Evolutionary conservation across 345 rosid species (phyloP), one percentile per base, ranked within the genome.

Genomic region (Lepidium sativum): DNA sequence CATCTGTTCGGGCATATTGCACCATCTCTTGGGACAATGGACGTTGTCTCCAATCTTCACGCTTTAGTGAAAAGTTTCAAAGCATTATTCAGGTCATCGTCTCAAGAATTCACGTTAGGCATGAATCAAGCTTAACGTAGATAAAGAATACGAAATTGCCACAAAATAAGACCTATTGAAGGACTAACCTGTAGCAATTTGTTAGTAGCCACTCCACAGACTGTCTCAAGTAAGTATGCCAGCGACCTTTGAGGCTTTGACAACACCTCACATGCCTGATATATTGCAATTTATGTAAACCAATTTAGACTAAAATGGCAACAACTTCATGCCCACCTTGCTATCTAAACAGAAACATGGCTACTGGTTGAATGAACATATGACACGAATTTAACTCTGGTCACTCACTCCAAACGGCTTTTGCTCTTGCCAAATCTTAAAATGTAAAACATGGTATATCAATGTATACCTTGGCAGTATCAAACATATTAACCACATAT

Each of bases 1-100:
- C 97, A 81, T 89, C 97, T 0, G 81, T 86, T 64, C 78, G 79
- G 37, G 97, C 97, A 80, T 90, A 86, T 38, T 60, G 80, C 70
- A 87, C 75, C 97, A 94, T 89, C 61, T 86, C 95, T 48, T 62
- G 68, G 5, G 96, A 79, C 17, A 87, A 60, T 1, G 95, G 99
- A n/a, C 97, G 89, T 42, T 86, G 97, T 81, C 99, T 94, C 97
- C 99, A 90, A 71, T 94, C 99, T 81, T 90, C 96, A 75, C 88
- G 99, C 96, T 94, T 71, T 66, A 72, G 48, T 52, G 44, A 38
- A 68, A 57, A 71, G n/a, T 20, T 1, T 54, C 32, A 54, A 54
- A 35, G 60, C 31, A 35, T 12, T 3, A 11, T 34, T 34, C 15
- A 17, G 14, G 42, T 3, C 27, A 33, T 4, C n/a, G 6, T 15